Base-by-base conservation (phyloP, 2,329 filamentous ascomycete genomes). In the Botrytis hyacinthi region DNA sequence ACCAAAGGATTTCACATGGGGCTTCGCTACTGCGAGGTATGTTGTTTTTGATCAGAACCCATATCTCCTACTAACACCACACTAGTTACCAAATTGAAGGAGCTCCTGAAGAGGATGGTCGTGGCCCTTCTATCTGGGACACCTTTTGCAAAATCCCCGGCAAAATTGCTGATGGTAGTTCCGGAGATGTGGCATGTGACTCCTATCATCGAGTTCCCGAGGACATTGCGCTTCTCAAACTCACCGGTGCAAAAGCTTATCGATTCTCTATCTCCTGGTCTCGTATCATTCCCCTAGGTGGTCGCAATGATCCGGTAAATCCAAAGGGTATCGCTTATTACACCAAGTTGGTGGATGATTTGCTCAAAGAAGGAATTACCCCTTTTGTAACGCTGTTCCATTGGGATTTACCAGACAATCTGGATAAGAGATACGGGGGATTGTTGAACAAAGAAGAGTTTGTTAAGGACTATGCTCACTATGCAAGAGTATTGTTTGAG, bases 211-310 rank as follows among this genome's bases (percentile, higher is more conserved):
- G 91, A 71, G 93, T 90, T 69, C 86, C 85, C 57, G 89, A 93
- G 80, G 94, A 97, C 80, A 93, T 97, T 80, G 88, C 86, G 18
- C 87, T 97, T 51, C 85, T 97, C 76, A 94, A 94, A 84, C 84
- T 87, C 69, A 87, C 92, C 40, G 92, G 93, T 71, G 89, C 93
- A 73, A 89, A 88, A 79, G 89, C 89, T 54, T 97, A 97, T 84
- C 92, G 93, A 68, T 97, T 97, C 84, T 96, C 93, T 67, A 86
- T 97, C 76, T 93, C 93, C 32, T 97, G 91, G 92, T 90, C 92
- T 37, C 91, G 94, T 75, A 91, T 97, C 79, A 94, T 97, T 78
- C 93, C 94, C 7, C 86, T 94, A n/a, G 93, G 94, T 73, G 93
- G 93, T 71, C 92, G 93, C 76, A 87, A 92, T 75, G 93, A 97